Base-by-base conservation (phyloP, 1,284 basidiomycete species). In the Meira nashicola region DNA sequence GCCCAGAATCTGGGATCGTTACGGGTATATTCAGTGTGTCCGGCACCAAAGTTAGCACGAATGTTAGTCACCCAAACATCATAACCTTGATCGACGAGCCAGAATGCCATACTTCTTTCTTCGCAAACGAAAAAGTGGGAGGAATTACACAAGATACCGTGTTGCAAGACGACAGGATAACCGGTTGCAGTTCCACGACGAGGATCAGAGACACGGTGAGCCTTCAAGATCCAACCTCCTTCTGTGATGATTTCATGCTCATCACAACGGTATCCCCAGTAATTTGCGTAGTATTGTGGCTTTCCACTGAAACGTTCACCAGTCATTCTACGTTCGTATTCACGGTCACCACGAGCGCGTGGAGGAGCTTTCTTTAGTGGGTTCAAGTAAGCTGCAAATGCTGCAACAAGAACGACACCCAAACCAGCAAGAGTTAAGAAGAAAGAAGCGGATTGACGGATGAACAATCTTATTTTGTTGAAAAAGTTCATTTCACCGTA, bases 181-280 rank as follows among this genome's bases (percentile, higher is more conserved):
- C 76, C 76, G 9, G 66, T 65, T 19, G 62, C 58, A 39, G 67
- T 67, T 1, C 58, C 55, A 25, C 76, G 74, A 40, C 76, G 76
- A 37, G 74, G 74, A 51, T 77, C 76, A 4, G 74, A 74, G 49
- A 77, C 72, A 4, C 74, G 65, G 49, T 77, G 74, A n/a, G 70
- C 71, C 55, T 76, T 75, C 61, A 77, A 67, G 54, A 76, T 72
- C 76, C 76, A 77, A 28, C 76, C 76, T 10, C 65, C 76, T 37
- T 69, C 64, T 25, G 76, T 77, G 53, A 70, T 59, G 43, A 77
- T 73, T 21, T 77, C 76, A 55, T 76, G 70, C 57, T 71, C 71
- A 57, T 77, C 76, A 57, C 78, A 80, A 33, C 71, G 60, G 67
- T 79, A 79, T 9, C 79, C 79, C 68, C 72, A 80, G 67, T 68